Percentiles rank a stretch among this genome's conserved stretches.
Evolutionary conservation across 352 stramenopile genomes (phyloP).

Genomic region (Paralagenidium karlingii): DNA sequence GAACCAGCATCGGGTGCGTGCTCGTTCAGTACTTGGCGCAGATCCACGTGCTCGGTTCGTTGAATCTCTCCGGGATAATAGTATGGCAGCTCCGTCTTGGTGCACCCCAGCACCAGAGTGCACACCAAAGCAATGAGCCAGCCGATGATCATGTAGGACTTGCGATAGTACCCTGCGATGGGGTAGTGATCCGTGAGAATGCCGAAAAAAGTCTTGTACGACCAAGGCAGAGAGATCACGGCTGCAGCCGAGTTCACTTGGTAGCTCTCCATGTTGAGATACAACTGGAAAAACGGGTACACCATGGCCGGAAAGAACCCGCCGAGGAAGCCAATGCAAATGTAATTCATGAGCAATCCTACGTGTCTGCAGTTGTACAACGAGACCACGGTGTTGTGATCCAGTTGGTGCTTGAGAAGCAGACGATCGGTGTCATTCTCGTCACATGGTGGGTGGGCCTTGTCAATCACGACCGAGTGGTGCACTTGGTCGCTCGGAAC

Average conservation of each 20-base stretch:
- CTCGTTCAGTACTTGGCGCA: conserved; percentile 1
- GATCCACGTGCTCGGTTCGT: conserved; percentile 3
- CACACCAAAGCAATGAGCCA: conserved; percentile 15
- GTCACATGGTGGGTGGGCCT: no score
- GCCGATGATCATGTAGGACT: conserved; percentile 7
- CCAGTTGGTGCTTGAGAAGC: no score
- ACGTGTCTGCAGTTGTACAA: no score
- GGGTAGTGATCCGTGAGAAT: conserved; percentile 3
- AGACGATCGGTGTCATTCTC: no score
- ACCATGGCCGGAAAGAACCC: conserved; percentile 28
- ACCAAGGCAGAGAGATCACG: conserved; percentile 19
- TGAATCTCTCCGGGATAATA: conserved; percentile 30
- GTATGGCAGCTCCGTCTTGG: conserved; percentile 6
- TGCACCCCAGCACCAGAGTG: conserved; percentile 24
- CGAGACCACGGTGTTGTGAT: no score
- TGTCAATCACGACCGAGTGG: no score
- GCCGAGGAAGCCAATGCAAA: conserved; percentile 27
- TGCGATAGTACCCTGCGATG: conserved; percentile 5
- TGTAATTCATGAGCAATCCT: conserved; percentile 36
- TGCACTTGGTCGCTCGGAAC: no score
- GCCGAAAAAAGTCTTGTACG: conserved; percentile 8
- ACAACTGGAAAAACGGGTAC: conserved; percentile 35
- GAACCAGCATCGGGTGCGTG: conserved; percentile 4
- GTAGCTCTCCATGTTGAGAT: conserved; percentile 29
- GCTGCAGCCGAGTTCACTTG: conserved; percentile 12